Evolutionary conservation across 1,284 basidiomycete genomes (phyloP).

Genomic region (Polyporus tsugae): DNA sequence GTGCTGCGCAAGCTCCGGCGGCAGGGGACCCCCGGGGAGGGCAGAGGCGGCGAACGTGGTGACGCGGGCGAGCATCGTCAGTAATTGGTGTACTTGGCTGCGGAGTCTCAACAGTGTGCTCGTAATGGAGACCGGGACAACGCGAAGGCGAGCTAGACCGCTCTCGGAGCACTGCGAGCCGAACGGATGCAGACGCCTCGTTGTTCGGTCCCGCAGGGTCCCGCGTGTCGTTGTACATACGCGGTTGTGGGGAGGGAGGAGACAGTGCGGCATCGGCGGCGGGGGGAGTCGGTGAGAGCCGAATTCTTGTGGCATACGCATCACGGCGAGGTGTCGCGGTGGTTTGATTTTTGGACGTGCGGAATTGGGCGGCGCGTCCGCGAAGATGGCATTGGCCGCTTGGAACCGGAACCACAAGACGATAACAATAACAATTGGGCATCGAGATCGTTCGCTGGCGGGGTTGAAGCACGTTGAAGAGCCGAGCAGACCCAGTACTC

Average conservation of each 20-base stretch:
- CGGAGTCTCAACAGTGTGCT: neutral
- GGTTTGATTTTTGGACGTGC: neutral
- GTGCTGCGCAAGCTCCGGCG: neutral
- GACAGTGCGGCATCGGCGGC: neutral
- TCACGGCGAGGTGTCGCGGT: constrained; percentile 3
- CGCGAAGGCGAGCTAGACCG: neutral
- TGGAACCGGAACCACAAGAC: neutral
- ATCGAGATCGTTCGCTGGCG: neutral
- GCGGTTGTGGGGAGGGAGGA: neutral
- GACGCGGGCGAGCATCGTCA: neutral
- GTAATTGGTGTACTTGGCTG: neutral
- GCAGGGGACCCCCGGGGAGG: too few relatives aligned
- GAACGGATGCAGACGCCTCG: neutral
- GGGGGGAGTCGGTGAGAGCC: neutral
- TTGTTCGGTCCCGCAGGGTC: neutral
- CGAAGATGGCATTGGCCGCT: neutral
- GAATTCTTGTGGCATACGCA: neutral
- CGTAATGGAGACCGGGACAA: neutral
- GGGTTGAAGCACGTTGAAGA: neutral
- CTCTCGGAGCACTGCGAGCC: neutral
- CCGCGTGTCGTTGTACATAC: neutral
- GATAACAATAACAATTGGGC: neutral
- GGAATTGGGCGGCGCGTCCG: neutral
- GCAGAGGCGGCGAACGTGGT: neutral
- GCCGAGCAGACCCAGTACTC: neutral